Base-by-base conservation (phyloP, 2,329 filamentous ascomycete genomes). In the Botrytis deweyae region DNA sequence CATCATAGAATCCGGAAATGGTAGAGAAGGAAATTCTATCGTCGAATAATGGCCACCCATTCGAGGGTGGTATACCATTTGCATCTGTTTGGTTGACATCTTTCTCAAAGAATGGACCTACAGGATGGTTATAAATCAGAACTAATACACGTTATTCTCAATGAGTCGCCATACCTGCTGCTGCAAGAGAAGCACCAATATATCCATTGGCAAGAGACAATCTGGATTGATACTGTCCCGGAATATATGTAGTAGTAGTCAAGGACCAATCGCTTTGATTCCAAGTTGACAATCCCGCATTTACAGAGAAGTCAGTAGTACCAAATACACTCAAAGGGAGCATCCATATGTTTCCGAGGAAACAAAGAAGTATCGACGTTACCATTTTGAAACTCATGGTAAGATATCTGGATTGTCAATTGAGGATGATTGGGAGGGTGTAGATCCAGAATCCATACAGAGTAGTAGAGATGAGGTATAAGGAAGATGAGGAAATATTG, bases 31-130 rank as follows among this genome's bases (percentile, higher is more conserved):
- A 87, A 77, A 92, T 88, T 49, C 91, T 84, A 36, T 86, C 83
- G 74, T 88, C 86, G 81, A 88, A 91, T 3, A 93, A 83, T 22
- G 91, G 91, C 91, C 91, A 93, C 16, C 90, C 91, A 76, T 87
- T 89, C 74, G 89, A 87, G 29, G 80, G 80, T 20, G 76, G 75
- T 8, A 74, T 74, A 8, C 80, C 80, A 46, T 68, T 76, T 2
- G 79, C 55, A 74, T 81, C 76, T 2, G 80, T 81, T 68, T 80
- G 77, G 68, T 81, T 81, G 46, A 78, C 67, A 72, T 81, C 80
- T 36, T 72, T 75, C 59, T 81, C 80, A 65, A 80, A 81, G 71
- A 81, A 80, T 2, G 80, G 80, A 1, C 80, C 80, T 14, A 76
- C 72, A 36, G 38, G 8, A 44, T 20, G 10, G n/a, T 64, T 64